Evolutionary conservation across 2,329 filamentous ascomycete species (phyloP).

Genomic region (Pseudopyricularia cyperi): DNA sequence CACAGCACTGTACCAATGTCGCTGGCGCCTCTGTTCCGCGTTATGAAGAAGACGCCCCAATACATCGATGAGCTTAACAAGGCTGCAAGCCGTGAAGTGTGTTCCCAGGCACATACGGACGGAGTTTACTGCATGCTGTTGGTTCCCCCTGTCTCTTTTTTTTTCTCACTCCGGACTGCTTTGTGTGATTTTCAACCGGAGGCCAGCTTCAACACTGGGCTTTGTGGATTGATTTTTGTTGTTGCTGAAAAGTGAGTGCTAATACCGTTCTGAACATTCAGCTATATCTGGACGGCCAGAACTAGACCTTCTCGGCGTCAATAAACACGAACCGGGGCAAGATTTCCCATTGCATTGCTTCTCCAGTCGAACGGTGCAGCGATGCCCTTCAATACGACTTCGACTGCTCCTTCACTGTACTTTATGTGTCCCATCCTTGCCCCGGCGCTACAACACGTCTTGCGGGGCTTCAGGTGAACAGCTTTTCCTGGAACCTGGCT

Average conservation of each 20-base stretch:
- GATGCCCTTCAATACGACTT: neutral
- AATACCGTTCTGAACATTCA: neutral
- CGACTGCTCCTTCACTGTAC: neutral
- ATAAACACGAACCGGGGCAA: neutral
- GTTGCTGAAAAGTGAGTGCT: too few relatives aligned
- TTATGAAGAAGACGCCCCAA: conserved; percentile 45
- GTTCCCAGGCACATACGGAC: conserved; percentile 36
- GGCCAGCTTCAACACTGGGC: too few relatives aligned
- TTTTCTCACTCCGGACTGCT: neutral
- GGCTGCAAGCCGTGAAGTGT: conserved; percentile 55
- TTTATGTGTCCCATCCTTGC: neutral
- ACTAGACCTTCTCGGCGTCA: neutral
- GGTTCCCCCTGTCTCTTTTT: conserved; percentile 22
- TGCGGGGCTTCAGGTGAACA: neutral
- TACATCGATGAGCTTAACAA: conserved; percentile 50
- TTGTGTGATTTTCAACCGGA: neutral
- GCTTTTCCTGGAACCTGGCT: neutral
- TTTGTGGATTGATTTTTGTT: too few relatives aligned
- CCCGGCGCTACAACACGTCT: neutral
- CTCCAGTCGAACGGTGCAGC: neutral
- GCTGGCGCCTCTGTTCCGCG: conserved; percentile 57
- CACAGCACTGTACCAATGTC: conserved; percentile 63
- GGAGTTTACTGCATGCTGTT: conserved; percentile 63
- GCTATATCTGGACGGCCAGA: neutral
- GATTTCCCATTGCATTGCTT: neutral